Evolutionary conservation across 2,329 filamentous ascomycete species (phyloP), one percentile per base, ranked within the genome.

Genomic region (Aureobasidium melanogenum): DNA sequence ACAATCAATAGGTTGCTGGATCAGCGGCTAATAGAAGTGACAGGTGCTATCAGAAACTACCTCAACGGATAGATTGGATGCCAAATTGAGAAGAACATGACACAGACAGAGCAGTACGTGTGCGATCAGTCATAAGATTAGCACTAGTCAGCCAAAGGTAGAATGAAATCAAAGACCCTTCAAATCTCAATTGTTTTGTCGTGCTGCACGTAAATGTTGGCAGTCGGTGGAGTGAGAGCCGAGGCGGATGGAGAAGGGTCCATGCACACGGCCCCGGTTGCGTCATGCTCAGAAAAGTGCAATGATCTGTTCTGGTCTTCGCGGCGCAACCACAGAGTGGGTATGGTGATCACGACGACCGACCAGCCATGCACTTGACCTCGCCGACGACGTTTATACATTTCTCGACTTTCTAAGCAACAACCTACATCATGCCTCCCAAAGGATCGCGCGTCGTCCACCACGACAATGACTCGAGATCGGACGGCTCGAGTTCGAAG

Each of bases 41-140:
- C 34, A 59, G 56, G 56, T 19, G 72, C 72, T 44, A 71, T 74
- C 63, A 66, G 71, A 64, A 68, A 67, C 63, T 74, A 74, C 62
- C 62, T 74, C 63, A 73, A 73, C 51, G 64, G 67, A 38, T 71
- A 65, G 55, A 41, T 48, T 24, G 51, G 41, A 48, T 41, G 24
- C 9, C 19, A 39, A 0, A 22, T 6, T 12, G 22, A 36, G 8
- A 12, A 19, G 6, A 22, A 19, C 4, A 30, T 28, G 24, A 19
- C 4, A 30, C 19, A n/a, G 44, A 38, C 10, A 19, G 41, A 47
- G 32, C 12, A 41, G 32, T 24, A 30, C 7, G 24, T 12, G 14
- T 12, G 17, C 10, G 17, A 41, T 9, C 34, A 59, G 41, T 15
- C 24, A 30, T 10, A 9, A 34, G 19, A 39, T 1, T n/a, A 55